These are phyloP conservation scores for Coniosporium tulheliwenetii DNA, from an alignment of 2,329 filamentous ascomycete species.

Conservation along the genomic window DNA sequence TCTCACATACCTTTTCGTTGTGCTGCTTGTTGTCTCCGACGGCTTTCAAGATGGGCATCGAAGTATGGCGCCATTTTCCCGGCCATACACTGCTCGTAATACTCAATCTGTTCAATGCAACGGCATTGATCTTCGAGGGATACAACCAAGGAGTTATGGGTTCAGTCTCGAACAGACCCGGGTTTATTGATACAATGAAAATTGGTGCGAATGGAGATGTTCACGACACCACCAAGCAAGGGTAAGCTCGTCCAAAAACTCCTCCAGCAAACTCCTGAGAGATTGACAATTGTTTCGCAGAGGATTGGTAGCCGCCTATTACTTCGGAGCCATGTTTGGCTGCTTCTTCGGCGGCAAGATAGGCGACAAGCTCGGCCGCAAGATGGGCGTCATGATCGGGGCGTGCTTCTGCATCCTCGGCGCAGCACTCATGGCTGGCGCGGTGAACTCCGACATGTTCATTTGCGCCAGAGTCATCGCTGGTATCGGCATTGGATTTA, in stretches of 20 bases:
- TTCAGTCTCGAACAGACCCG: conserved; percentile 12
- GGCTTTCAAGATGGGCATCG: conserved; percentile 7
- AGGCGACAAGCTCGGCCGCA: conserved; percentile 13
- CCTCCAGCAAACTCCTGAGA: neutral
- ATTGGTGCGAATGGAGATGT: conserved; percentile 6
- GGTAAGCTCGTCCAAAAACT: neutral
- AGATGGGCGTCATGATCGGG: conserved; percentile 11
- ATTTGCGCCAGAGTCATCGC: conserved; percentile 15
- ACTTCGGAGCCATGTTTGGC: conserved; percentile 14
- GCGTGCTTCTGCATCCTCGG: conserved; percentile 12
- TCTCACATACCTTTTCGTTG: too few relatives aligned
- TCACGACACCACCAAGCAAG: conserved; percentile 13
- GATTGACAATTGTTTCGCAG: conserved; percentile 1
- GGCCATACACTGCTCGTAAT: conserved; percentile 11
- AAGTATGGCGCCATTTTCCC: conserved; percentile 12
- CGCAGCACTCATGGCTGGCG: conserved; percentile 9
- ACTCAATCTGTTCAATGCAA: conserved; percentile 12
- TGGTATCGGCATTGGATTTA: conserved; percentile 16
- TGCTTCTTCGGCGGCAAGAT: conserved; percentile 13
- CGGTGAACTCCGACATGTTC: conserved; percentile 14
- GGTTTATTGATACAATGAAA: conserved; percentile 9
- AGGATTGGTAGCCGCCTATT: conserved; percentile 14
- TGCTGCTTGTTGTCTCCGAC: too few relatives aligned
- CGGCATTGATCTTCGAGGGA: conserved; percentile 14
- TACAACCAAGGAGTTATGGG: conserved; percentile 17